Base-by-base conservation (phyloP, 495 filamentous ascomycete genomes). In the Bacidia gigantensis region DNA sequence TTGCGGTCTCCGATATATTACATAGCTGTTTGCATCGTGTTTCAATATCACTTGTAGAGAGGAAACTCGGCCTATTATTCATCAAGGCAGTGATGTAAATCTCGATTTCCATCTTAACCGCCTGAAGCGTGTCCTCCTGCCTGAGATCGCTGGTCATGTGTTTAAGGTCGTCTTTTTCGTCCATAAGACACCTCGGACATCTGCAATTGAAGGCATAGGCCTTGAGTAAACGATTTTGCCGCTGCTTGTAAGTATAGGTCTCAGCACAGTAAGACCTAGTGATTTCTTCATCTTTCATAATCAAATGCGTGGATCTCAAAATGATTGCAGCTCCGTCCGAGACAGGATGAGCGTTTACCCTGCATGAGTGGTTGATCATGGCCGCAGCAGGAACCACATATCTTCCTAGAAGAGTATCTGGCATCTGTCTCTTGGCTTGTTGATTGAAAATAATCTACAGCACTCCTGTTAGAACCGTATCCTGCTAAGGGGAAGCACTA, bases 301-400 rank as follows among this genome's bases (percentile, higher is more conserved):
- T 35, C 14, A 7, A 5, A 14, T 14, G 29, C 5, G 29, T 35
- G 5, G 29, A 5, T 14, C 29, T 5, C 5, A 35, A 35, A 5
- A 35, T 14, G 7, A 35, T 7, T 14, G 7, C 29, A 35, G 7
- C 7, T 22, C 44, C 14, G 18, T 24, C n/a, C n/a, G 46, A 26
- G 9, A 48, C 21, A 7, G 23, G 46, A 32, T 48, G 46, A 2
- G 46, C 20, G 17, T 48, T 48, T 9, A 24, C 24, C 17, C 9
- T 3, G 24, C 46, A 48, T 17, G 46, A 48, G 11, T 48, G 46
- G 23, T 48, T 48, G 46, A 48, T 48, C 46, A 48, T 2, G 20
- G 46, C 46, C 26, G 46, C 46, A 2, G 11, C 46, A 48, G 46
- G 46, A 12, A 48, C 46, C 9, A 48, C 7, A 29, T 24, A 48